These are phyloP conservation scores for Periglandula ipomoeae DNA, from an alignment of 2,329 filamentous ascomycete species.

Conservation along the genomic window DNA sequence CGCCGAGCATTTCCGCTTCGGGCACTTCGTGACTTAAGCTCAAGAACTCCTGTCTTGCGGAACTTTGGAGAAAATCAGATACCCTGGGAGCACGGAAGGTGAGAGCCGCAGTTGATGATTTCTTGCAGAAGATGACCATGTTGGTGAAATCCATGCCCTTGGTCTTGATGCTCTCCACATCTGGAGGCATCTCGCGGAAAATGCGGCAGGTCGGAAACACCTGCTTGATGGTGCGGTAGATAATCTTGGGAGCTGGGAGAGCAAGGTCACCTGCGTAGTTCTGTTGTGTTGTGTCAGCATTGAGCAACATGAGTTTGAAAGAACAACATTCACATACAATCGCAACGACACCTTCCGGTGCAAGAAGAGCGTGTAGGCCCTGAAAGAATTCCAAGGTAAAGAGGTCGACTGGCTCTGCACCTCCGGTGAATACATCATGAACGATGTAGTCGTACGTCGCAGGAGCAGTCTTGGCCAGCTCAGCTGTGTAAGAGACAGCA, in stretches of 20 bases:
- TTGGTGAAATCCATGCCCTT: conserved; percentile 73
- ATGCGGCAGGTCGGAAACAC: conserved; percentile 87
- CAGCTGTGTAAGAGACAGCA: conserved; percentile 59
- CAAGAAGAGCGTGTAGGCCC: conserved; percentile 61
- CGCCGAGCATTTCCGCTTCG: conserved; percentile 33
- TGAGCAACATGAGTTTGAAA: background rate
- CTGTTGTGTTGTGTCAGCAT: conserved; percentile 31
- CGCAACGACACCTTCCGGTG: conserved; percentile 71
- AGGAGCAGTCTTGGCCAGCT: conserved; percentile 30
- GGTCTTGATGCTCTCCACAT: conserved; percentile 36
- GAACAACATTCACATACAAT: conserved; percentile 52
- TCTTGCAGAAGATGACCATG: conserved; percentile 90
- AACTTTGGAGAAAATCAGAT: conserved; percentile 63
- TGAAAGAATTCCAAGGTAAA: conserved; percentile 81
- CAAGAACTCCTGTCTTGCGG: conserved; percentile 60
- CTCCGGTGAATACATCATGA: conserved; percentile 96
- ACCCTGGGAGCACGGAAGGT: conserved; percentile 57
- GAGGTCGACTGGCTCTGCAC: conserved; percentile 78
- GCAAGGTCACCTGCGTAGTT: conserved; percentile 91
- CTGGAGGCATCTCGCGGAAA: conserved; percentile 66
- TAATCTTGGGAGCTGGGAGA: conserved; percentile 64
- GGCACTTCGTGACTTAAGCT: conserved; percentile 63
- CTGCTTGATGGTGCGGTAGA: conserved; percentile 71
- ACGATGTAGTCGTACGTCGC: conserved; percentile 80
- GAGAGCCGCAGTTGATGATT: conserved; percentile 37